Percentiles rank a stretch among this genome's conserved stretches.
phyloP scores from a whole-genome alignment of 768 basidiomycete species.

The Stropharia rugosoannulata region DNA sequence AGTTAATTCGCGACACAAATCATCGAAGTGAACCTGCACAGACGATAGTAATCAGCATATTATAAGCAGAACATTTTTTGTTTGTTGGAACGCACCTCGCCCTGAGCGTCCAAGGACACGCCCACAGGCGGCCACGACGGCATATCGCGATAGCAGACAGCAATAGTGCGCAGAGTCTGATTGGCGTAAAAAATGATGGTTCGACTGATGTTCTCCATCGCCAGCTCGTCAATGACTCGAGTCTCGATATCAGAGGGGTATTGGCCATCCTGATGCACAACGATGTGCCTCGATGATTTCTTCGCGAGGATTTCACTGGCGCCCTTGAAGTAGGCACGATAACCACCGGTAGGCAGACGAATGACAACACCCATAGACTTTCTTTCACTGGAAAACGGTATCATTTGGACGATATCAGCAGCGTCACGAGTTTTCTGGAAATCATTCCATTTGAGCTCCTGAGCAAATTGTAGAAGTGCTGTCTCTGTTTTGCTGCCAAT shows the following conservation, averaged over 20 bases:
- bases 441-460: slow-evolving; percentile 74
- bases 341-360: slow-evolving; percentile 46
- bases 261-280: slow-evolving; percentile 45
- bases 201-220: slow-evolving; percentile 79
- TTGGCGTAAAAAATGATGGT: slow-evolving; percentile 99
- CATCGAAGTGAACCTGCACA: slow-evolving; percentile 62
- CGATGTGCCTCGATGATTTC: slow-evolving; percentile 71
- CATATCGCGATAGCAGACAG: slow-evolving; percentile 91
- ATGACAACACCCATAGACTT: slow-evolving; percentile 96
- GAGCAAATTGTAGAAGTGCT: slow-evolving; percentile 82
- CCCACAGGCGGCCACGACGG: slow-evolving; percentile 77
- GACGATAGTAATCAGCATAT: slow-evolving; percentile 14
- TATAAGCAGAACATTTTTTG: not conserved
- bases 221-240: slow-evolving; percentile 59
- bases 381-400: slow-evolving; percentile 91
- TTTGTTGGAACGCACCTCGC: slow-evolving; percentile 44
- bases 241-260: slow-evolving; percentile 47
- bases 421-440: slow-evolving; percentile 67
- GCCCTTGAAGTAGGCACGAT: slow-evolving; percentile 85
- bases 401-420: slow-evolving; percentile 73
- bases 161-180: slow-evolving; percentile 92
- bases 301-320: slow-evolving; percentile 91
- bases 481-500: slow-evolving; percentile 96
- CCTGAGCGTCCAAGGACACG: slow-evolving; percentile 34
- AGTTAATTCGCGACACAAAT: slow-evolving; percentile 70